Base-by-base conservation (phyloP, 1,284 basidiomycete genomes). In the Apiotrichum mycotoxinovorans region DNA sequence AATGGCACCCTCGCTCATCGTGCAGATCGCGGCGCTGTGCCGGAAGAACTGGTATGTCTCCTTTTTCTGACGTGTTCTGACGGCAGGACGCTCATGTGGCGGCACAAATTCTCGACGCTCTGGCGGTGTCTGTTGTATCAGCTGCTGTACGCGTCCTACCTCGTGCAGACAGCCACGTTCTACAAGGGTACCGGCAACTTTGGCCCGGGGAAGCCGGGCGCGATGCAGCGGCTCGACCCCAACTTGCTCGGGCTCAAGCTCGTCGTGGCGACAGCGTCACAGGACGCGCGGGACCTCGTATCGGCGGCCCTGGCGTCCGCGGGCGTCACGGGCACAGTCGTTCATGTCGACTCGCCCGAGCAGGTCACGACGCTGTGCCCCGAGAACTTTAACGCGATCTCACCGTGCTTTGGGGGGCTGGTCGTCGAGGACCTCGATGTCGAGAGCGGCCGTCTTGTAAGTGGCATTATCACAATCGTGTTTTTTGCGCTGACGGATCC, bases 321-420 rank as follows among this genome's bases (percentile, higher is more conserved):
- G 76, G 73, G 37, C 52, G 72, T 7, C 52, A 64, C 23, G 83
- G 86, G 66, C 70, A 79, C 3, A 61, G 66, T 15, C 77, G 15
- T 78, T 2, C 73, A 83, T 62, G 78, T 85, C 10, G 70, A 72
- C n/a, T 78, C 22, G 0, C 15, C 76, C 11, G 44, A 42, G 8
- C 81, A 83, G 26, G 83, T 89, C 18, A 79, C 82, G 0, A 62
- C 78, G 0, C 72, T 78, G 18, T 91, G 88, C 68, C 87, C 84
- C 4, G 83, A 87, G 65, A 89, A 88, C 73, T 89, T 87, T 74
- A 85, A 85, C 51, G 68, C 80, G 5, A 80, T 83, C 51, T 88
- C 86, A 1, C 79, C 84, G 51, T 91, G 88, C 69, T 91, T 83
- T 62, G 87, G 84, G 2, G 87, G 81, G 10, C 71, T 90, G n/a